Evolutionary conservation across 495 filamentous ascomycete species (phyloP).

Genomic region (Penicillium silybi): DNA sequence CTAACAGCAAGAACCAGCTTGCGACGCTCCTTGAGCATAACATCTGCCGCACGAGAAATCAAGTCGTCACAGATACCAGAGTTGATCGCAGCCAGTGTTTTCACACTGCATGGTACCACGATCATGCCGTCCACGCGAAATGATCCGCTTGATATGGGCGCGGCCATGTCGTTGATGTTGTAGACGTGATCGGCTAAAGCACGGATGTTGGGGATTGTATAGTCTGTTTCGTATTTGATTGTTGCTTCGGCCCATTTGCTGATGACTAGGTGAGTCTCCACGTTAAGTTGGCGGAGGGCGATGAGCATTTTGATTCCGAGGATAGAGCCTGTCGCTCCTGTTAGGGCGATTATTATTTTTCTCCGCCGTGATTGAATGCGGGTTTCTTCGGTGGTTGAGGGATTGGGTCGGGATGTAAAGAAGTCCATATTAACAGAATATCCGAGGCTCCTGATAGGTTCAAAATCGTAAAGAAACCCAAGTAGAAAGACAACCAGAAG

Average conservation of each 20-base stretch:
- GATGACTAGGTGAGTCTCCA: no score
- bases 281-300: constrained; percentile 3
- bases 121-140: constrained; percentile 39
- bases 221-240: constrained; percentile 41
- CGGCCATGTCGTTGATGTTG: constrained; percentile 35
- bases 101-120: constrained; percentile 40
- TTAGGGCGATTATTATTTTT: constrained; percentile 37
- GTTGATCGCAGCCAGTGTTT: constrained; percentile 32
- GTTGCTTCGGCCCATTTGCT: constrained; percentile 33
- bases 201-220: constrained; percentile 26
- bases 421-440: no score
- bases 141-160: constrained; percentile 33
- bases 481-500: no score
- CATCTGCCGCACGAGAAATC: constrained; percentile 44
- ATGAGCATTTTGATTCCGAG: constrained; percentile 35
- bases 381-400: no score
- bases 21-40: constrained; percentile 44
- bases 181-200: constrained; percentile 38
- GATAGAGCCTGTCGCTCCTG: constrained; percentile 37
- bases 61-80: constrained; percentile 34
- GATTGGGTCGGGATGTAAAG: no score
- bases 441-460: no score
- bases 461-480: no score
- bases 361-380: not conserved
- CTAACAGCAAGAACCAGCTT: constrained; percentile 37